These are phyloP conservation scores for Fusarium sp. DNA, from an alignment of 2,329 filamentous ascomycete genomes.

Conservation along the genomic window DNA sequence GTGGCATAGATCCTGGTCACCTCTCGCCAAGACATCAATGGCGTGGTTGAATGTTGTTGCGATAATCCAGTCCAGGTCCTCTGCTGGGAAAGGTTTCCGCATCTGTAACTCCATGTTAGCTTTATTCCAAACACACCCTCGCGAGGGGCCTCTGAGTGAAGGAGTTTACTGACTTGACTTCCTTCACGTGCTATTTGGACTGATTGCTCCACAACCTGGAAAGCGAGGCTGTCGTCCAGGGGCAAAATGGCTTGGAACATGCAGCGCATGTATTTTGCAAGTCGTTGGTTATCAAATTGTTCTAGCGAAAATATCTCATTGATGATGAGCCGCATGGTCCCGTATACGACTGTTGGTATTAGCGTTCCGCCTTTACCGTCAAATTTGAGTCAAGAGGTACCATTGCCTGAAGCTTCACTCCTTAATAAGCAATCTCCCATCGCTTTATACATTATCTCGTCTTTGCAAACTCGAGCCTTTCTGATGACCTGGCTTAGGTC, in stretches of 20 bases:
- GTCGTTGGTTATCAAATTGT: conserved; percentile 67
- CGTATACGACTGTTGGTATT: conserved; percentile 60
- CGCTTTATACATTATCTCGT: conserved; percentile 66
- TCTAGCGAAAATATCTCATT: conserved; percentile 74
- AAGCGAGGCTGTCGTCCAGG: conserved; percentile 66
- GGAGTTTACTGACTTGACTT: conserved; percentile 56
- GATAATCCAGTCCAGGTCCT: conserved; percentile 83
- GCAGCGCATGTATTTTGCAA: conserved; percentile 84
- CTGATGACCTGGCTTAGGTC: conserved; percentile 72
- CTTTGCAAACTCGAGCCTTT: conserved; percentile 60
- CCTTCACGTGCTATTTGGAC: conserved; percentile 65
- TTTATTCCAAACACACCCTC: conserved; percentile 24
- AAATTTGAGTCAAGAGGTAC: conserved; percentile 53
- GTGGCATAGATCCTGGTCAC: conserved; percentile 67
- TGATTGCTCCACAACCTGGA: conserved; percentile 75
- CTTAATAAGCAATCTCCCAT: conserved; percentile 76
- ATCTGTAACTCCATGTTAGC: conserved; percentile 48
- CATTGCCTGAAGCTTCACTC: conserved; percentile 63
- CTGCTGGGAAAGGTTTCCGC: conserved; percentile 68
- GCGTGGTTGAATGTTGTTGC: conserved; percentile 77
- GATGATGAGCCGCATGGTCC: conserved; percentile 74
- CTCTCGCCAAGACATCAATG: conserved; percentile 72
- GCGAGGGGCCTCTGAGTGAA: background rate
- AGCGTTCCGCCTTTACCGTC: conserved; percentile 1
- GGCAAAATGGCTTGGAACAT: conserved; percentile 77